Conservation (phyloP, 1,284 basidiomycete genomes). For the Cutaneotrichosporon dermatis region DNA sequence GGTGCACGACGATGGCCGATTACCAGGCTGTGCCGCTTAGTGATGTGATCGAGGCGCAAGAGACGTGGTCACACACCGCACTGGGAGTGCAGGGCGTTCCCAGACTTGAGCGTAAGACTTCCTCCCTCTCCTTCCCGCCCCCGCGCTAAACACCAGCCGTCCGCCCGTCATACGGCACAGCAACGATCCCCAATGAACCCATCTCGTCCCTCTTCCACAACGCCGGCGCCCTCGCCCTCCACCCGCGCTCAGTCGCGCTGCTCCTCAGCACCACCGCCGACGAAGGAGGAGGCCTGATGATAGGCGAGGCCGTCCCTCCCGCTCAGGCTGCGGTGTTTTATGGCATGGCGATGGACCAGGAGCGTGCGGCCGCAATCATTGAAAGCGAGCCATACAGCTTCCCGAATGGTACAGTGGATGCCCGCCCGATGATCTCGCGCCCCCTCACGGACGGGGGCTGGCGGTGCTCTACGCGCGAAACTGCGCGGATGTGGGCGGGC, state of each 20-base stretch:
- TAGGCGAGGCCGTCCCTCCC: no score
- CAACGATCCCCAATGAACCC: slow-evolving; percentile 48
- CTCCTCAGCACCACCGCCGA: slow-evolving; percentile 65
- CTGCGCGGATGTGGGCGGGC: slow-evolving; percentile 61
- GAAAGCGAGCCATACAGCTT: no score
- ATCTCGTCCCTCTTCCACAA: slow-evolving; percentile 62
- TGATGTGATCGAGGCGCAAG: slow-evolving; percentile 51
- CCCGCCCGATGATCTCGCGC: neutral
- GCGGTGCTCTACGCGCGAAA: slow-evolving; percentile 63
- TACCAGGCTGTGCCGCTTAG: slow-evolving; percentile 54
- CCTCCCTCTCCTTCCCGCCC: no score
- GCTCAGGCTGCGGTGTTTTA: neutral
- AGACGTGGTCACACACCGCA: no score
- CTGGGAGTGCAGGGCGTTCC: no score
- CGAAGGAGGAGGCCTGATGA: slow-evolving; percentile 51
- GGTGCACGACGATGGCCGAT: slow-evolving; percentile 49
- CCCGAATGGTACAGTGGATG: neutral
- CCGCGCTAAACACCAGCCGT: slow-evolving; percentile 23
- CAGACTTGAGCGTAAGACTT: no score
- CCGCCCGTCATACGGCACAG: slow-evolving; percentile 33
- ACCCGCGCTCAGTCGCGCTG: slow-evolving; percentile 58
- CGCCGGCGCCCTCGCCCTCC: slow-evolving; percentile 57
- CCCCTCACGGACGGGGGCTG: slow-evolving; percentile 60
- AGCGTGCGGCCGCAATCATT: neutral
- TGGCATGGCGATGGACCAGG: neutral